Evolutionary conservation across 306 rosid species (phyloP).

Genomic region (Trifolium dubium): DNA sequence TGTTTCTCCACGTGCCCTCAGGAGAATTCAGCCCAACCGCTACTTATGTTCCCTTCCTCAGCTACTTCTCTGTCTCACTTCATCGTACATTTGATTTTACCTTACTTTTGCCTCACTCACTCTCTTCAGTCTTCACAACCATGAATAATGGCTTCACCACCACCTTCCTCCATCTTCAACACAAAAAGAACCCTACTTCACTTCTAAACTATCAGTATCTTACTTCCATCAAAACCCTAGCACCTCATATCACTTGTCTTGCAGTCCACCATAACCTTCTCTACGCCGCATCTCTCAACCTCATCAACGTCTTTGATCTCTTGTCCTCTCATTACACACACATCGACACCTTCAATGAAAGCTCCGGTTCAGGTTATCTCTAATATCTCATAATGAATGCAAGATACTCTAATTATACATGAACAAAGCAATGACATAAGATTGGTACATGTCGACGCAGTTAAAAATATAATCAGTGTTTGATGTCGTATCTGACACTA

Average conservation of each 20-base stretch:
- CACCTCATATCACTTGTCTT: conserved; percentile 57
- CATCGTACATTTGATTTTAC: neutral
- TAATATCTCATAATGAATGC: too few relatives aligned
- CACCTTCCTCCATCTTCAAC: neutral
- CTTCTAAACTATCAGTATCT: conserved; percentile 12
- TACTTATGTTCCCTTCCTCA: conserved; percentile 48
- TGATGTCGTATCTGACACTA: too few relatives aligned
- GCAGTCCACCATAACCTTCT: conserved; percentile 62
- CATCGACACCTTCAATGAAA: conserved; percentile 55
- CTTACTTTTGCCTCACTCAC: neutral
- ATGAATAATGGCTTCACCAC: conserved; percentile 32
- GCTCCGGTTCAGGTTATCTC: conserved; percentile 39
- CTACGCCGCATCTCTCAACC: conserved; percentile 61
- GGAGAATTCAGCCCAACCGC: conserved; percentile 18
- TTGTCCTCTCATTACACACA: conserved; percentile 38
- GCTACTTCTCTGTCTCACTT: neutral
- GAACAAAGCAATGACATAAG: too few relatives aligned
- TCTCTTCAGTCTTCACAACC: neutral
- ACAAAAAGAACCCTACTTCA: neutral
- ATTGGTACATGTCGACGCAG: too few relatives aligned
- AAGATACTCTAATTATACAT: too few relatives aligned
- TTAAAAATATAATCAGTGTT: too few relatives aligned
- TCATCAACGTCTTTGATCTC: conserved; percentile 59
- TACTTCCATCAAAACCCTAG: conserved; percentile 44
- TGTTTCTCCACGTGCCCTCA: neutral